Evolutionary conservation across 2,329 filamentous ascomycete species (phyloP).

Genomic region (Paracoccidioides lutzii): DNA sequence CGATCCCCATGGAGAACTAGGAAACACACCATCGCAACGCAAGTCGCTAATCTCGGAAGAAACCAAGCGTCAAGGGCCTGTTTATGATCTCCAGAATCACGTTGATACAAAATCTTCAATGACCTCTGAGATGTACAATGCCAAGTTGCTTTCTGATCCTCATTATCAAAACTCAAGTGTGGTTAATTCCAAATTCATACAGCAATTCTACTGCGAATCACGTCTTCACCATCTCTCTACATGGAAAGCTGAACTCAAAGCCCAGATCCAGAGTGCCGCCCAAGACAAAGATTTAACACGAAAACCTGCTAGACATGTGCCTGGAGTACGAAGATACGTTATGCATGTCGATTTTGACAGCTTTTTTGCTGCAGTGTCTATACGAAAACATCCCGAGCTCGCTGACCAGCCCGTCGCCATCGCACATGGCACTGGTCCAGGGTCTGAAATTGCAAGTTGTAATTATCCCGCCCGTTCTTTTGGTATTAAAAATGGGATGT

Average conservation of each 20-base stretch:
- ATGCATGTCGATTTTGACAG: conserved; percentile 97
- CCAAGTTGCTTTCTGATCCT: conserved; percentile 68
- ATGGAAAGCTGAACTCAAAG: conserved; percentile 92
- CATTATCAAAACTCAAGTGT: conserved; percentile 78
- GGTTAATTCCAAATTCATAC: conserved; percentile 82
- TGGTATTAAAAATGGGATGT: conserved; percentile 96
- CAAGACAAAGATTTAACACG: conserved; percentile 47
- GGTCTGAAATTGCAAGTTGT: conserved; percentile 93
- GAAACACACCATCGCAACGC: not conserved
- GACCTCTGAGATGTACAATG: conserved; percentile 90
- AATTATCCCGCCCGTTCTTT: conserved; percentile 82
- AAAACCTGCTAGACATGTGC: conserved; percentile 40
- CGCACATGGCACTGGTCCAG: conserved; percentile 70
- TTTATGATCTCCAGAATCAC: not conserved
- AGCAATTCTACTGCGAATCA: conserved; percentile 91
- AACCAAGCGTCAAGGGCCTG: no score
- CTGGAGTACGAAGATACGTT: conserved; percentile 63
- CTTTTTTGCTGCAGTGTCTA: conserved; percentile 90
- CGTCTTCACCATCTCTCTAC: conserved; percentile 87
- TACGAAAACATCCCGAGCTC: conserved; percentile 63
- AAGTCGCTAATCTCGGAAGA: no score
- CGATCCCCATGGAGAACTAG: no score
- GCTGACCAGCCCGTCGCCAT: conserved; percentile 72
- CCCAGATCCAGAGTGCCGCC: conserved; percentile 69
- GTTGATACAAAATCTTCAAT: conserved; percentile 25